Conservation (phyloP, 495 filamentous ascomycete species). For the Venustampulla echinocandica region DNA sequence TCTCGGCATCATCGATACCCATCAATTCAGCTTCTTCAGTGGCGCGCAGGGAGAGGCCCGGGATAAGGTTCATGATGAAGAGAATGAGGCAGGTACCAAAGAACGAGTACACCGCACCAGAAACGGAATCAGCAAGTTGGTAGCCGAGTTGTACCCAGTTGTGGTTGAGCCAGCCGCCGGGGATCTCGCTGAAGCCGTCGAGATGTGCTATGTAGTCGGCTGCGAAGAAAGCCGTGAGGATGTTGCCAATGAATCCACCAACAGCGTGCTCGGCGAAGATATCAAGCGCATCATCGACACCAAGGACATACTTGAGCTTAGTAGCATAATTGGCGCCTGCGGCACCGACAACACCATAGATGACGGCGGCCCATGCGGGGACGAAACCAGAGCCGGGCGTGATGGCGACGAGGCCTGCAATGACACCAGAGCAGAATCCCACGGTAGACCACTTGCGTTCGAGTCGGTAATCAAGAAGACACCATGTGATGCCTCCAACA, state of each 20-base stretch:
- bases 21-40: constrained; percentile 79
- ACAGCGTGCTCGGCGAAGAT: constrained; percentile 90
- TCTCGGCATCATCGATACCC: constrained; percentile 91
- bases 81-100: constrained; percentile 77
- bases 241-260: constrained; percentile 83
- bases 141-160: constrained; percentile 84
- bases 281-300: constrained; percentile 84
- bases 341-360: constrained; percentile 80
- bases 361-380: constrained; percentile 85
- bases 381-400: constrained; percentile 87
- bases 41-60: constrained; percentile 72
- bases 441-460: constrained; percentile 96
- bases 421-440: constrained; percentile 90
- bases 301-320: constrained; percentile 85
- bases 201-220: constrained; percentile 53
- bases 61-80: constrained; percentile 79
- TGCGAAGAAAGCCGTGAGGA: constrained; percentile 85
- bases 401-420: constrained; percentile 87
- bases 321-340: constrained; percentile 89
- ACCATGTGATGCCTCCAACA: constrained; percentile 92
- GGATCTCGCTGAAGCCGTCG: constrained; percentile 63
- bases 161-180: constrained; percentile 85
- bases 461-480: constrained; percentile 84
- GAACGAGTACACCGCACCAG: constrained; percentile 83
- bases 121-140: constrained; percentile 80